Conservation (phyloP, 345 rosid species). For the Abelmoschus esculentus region DNA sequence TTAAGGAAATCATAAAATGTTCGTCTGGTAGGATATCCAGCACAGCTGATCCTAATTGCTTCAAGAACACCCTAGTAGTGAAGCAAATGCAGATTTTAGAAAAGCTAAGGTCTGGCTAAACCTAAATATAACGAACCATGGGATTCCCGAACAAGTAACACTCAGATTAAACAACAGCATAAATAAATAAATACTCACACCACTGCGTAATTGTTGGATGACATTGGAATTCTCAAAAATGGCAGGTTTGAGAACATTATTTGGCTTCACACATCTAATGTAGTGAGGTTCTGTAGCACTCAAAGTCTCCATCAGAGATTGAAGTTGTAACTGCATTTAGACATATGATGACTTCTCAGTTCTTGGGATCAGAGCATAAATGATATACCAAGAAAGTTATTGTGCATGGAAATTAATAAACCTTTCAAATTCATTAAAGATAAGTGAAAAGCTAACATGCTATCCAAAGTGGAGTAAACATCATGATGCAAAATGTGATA, state of each 20-base stretch:
- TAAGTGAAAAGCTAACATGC: not conserved
- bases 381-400: not conserved
- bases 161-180: conserved; percentile 1
- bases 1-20: conserved; percentile 92
- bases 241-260: conserved; percentile 76
- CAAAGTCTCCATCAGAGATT: conserved; percentile 92
- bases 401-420: not conserved
- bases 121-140: not conserved
- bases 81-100: conserved; percentile 2
- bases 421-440: not conserved
- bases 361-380: not conserved
- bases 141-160: not conserved
- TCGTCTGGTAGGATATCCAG: conserved; percentile 97
- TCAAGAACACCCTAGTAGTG: conserved; percentile 64
- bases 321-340: conserved; percentile 87
- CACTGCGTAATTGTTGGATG: conserved; percentile 96
- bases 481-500: not conserved
- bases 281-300: conserved; percentile 90
- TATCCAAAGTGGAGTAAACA: not conserved
- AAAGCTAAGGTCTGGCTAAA: not conserved
- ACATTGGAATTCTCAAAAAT: conserved; percentile 83
- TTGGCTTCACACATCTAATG: conserved; percentile 99
- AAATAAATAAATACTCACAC: conserved; percentile 49
- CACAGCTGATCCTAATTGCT: conserved; percentile 99
- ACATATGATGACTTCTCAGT: not conserved